These are phyloP conservation scores for Graphilbum sp. DNA, from an alignment of 2,329 filamentous ascomycete genomes.

Conservation along the genomic window DNA sequence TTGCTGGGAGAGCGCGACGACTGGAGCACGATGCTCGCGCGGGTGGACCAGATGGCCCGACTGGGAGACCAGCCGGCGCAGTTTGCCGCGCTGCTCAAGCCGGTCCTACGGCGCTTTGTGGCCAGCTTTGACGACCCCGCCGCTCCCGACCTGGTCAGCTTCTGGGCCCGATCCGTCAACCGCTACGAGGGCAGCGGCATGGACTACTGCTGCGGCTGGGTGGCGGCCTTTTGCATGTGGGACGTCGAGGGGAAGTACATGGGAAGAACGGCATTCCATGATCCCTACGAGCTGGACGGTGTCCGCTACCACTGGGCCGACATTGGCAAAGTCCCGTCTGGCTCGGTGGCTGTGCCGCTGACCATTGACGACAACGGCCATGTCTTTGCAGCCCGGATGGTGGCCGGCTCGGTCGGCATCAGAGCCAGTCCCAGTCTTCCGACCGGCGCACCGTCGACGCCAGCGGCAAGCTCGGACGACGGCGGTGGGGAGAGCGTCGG, in stretches of 20 bases:
- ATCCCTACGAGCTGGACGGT: neutral
- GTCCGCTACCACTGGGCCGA: neutral
- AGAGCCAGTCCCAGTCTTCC: no score
- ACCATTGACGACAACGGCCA: neutral
- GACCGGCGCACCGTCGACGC: neutral
- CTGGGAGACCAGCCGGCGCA: slow-evolving; percentile 5
- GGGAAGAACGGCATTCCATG: neutral
- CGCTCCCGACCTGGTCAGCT: slow-evolving; percentile 7
- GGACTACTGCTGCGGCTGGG: slow-evolving; percentile 16
- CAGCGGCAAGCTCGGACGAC: neutral
- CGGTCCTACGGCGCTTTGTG: slow-evolving; percentile 13
- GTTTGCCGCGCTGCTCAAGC: slow-evolving; percentile 8
- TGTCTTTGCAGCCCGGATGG: neutral
- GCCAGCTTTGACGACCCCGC: slow-evolving; percentile 13
- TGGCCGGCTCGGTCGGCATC: slow-evolving; percentile 5
- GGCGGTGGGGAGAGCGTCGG: no score
- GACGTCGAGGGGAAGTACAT: slow-evolving; percentile 10
- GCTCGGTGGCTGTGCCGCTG: slow-evolving; percentile 2
- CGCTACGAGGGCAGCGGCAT: slow-evolving; percentile 14
- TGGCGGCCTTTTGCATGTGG: slow-evolving; percentile 19
- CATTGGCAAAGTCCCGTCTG: neutral
- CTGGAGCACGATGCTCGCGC: slow-evolving; percentile 18
- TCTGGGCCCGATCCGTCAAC: slow-evolving; percentile 16
- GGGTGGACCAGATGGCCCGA: slow-evolving; percentile 6
- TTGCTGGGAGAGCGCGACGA: slow-evolving; percentile 26